Evolutionary conservation across 345 rosid species (phyloP).

Genomic region (Eucalyptus tenuipes): DNA sequence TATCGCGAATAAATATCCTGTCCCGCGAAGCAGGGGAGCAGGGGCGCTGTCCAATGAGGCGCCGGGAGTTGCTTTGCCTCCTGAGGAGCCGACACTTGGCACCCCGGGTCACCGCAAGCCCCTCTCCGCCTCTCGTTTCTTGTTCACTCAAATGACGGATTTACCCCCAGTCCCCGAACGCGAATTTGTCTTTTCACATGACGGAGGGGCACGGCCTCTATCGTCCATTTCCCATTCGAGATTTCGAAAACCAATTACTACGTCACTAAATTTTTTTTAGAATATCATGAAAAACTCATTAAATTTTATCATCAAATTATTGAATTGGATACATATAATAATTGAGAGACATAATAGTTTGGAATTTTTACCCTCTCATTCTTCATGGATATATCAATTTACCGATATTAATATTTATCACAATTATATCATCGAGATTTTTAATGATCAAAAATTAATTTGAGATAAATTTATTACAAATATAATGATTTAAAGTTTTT

Average conservation of each 20-base stretch:
- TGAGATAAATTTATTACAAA: rapidly evolving
- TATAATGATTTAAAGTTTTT: rapidly evolving
- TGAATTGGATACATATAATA: rapidly evolving
- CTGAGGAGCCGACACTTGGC: slow-evolving; percentile 26
- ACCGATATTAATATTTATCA: too few relatives aligned
- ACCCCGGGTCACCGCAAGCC: slow-evolving; percentile 4
- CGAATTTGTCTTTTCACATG: background rate
- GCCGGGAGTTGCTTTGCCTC: background rate
- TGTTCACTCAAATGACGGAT: background rate
- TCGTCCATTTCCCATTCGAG: background rate
- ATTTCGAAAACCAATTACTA: background rate
- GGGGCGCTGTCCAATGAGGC: background rate
- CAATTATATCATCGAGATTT: too few relatives aligned
- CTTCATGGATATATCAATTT: too few relatives aligned
- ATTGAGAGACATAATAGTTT: too few relatives aligned
- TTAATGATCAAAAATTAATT: rapidly evolving
- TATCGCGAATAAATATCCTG: background rate
- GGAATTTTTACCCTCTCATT: too few relatives aligned
- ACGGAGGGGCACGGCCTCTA: background rate
- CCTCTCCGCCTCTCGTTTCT: background rate
- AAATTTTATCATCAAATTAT: too few relatives aligned
- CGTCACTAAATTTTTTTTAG: background rate
- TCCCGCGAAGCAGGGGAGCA: background rate
- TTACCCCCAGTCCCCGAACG: background rate
- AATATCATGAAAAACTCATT: background rate